Evolutionary conservation across 2,329 filamentous ascomycete genomes (phyloP).

Genomic region (Talaromyces marneffei): DNA sequence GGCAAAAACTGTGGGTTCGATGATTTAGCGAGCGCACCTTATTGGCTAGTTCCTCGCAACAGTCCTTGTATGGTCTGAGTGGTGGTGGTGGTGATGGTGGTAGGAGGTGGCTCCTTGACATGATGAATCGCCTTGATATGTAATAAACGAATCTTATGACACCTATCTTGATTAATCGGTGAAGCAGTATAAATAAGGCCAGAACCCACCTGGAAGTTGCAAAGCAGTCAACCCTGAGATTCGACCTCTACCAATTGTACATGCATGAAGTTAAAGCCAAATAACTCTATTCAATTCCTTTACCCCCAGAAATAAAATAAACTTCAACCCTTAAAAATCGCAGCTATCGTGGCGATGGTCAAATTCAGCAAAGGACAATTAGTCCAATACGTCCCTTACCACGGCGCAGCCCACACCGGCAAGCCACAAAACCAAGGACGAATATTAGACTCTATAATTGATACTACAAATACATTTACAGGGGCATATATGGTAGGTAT

Average conservation of each 20-base stretch:
- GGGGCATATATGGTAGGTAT: constrained; percentile 12
- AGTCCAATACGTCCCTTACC: constrained; percentile 7
- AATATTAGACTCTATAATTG: constrained; percentile 12
- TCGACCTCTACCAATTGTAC: background rate
- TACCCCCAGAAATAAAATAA: background rate
- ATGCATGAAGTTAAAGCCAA: background rate
- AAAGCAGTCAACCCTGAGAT: background rate
- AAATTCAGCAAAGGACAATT: constrained; percentile 11
- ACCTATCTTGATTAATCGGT: background rate
- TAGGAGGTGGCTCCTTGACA: background rate
- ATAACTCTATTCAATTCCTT: background rate
- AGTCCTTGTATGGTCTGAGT: background rate
- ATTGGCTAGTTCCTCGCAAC: background rate
- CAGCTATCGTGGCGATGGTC: constrained; percentile 1
- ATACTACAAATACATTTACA: constrained; percentile 13
- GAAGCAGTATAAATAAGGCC: background rate
- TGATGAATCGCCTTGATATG: background rate
- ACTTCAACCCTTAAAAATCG: background rate
- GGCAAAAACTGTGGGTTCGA: background rate
- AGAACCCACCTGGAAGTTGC: no score
- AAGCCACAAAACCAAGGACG: constrained; percentile 1
- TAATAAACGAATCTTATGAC: background rate
- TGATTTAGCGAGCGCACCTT: background rate
- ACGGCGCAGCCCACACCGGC: background rate
- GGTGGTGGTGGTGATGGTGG: background rate